phyloP scores from a whole-genome alignment of 768 basidiomycete genomes.

The Lentinula detonsa region DNA sequence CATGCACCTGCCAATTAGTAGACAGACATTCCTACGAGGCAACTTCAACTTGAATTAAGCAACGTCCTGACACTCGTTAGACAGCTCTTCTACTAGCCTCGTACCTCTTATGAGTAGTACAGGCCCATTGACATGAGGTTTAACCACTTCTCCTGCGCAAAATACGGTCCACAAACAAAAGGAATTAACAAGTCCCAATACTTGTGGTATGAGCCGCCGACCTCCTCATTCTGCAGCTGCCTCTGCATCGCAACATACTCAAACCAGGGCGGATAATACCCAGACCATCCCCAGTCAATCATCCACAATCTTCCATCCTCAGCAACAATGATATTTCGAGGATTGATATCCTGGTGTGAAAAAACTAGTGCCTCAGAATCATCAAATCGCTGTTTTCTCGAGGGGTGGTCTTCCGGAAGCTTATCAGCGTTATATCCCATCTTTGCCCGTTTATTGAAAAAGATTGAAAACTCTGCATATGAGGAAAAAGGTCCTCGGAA shows the following conservation, averaged over 20 bases:
- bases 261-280: conserved; percentile 12
- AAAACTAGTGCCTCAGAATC: conserved; percentile 17
- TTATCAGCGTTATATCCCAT: neutral
- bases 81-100: too few species aligned
- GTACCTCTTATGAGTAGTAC: too few species aligned
- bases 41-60: too few species aligned
- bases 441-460: conserved; percentile 9
- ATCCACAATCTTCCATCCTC: conserved; percentile 16
- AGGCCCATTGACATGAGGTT: too few species aligned
- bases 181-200: neutral
- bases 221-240: conserved; percentile 10
- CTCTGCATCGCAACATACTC: conserved; percentile 6
- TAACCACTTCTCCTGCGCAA: neutral
- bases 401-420: conserved; percentile 6
- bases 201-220: neutral
- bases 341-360: conserved; percentile 15
- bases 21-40: too few species aligned
- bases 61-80: too few species aligned
- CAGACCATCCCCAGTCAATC: conserved; percentile 16
- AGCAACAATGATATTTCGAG: conserved; percentile 14
- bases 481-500: conserved; percentile 11
- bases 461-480: conserved; percentile 10
- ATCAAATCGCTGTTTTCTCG: conserved; percentile 7
- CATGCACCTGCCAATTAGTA: too few species aligned
- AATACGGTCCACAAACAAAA: neutral